These are phyloP conservation scores for Barbatosphaeria neglecta DNA, from an alignment of 495 filamentous ascomycete genomes.

Conservation along the genomic window DNA sequence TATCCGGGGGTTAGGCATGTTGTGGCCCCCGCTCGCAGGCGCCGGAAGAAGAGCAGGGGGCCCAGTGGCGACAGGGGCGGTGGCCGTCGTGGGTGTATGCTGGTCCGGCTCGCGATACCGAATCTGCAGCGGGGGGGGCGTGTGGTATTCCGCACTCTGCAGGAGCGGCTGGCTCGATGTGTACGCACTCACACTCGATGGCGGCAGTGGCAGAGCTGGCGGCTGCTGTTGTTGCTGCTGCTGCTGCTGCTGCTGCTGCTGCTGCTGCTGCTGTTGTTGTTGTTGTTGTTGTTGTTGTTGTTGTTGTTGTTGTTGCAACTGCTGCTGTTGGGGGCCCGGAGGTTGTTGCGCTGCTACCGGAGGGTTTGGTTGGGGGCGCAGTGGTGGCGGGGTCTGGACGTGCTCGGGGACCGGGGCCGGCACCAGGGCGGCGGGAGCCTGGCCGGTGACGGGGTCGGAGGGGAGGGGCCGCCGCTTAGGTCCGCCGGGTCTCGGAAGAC, in stretches of 20 bases:
- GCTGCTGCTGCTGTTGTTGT: no score
- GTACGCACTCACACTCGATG: conserved; percentile 5
- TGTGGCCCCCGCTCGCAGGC: conserved; percentile 14
- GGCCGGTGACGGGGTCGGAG: conserved; percentile 51
- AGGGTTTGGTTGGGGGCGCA: conserved; percentile 26
- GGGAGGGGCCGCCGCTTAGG: conserved; percentile 72
- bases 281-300: no score
- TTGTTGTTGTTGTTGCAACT: no score
- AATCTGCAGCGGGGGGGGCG: conserved; percentile 17
- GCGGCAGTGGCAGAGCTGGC: neutral
- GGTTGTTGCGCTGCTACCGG: neutral
- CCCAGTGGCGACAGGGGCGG: no score
- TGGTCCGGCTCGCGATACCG: conserved; percentile 22
- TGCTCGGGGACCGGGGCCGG: conserved; percentile 19
- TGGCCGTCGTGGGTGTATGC: conserved; percentile 4
- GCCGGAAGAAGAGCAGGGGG: no score
- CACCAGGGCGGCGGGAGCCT: conserved; percentile 25
- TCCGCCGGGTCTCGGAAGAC: conserved; percentile 22
- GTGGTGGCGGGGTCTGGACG: conserved; percentile 26
- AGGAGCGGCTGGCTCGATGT: conserved; percentile 28
- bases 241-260: no score
- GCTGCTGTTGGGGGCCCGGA: no score
- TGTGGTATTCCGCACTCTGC: conserved; percentile 32
- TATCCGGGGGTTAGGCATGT: conserved; percentile 13
- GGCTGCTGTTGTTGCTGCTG: neutral